Conservation (phyloP, 179 eudicot species). For the Silene coronaria region DNA sequence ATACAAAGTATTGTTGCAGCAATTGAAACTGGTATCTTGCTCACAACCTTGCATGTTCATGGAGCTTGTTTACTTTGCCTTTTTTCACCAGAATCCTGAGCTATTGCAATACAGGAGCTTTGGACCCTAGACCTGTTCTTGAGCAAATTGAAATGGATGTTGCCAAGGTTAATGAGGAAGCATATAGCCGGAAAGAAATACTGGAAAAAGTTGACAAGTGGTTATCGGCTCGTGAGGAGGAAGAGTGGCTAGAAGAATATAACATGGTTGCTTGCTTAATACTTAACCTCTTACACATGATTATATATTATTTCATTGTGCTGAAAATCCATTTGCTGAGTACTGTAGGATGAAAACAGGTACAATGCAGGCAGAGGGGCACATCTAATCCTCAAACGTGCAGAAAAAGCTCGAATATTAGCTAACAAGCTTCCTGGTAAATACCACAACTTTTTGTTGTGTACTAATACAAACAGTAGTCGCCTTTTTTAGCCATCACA, state of each 20-base stretch:
- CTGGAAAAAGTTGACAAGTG: slow-evolving; percentile 91
- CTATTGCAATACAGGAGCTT: slow-evolving; percentile 45
- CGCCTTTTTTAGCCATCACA: slow-evolving; percentile 43
- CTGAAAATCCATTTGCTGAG: slow-evolving; percentile 5
- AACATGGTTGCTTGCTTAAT: slow-evolving; percentile 46
- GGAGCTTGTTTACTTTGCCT: slow-evolving; percentile 1
- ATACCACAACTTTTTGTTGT: slow-evolving; percentile 2
- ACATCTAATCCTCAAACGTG: slow-evolving; percentile 88
- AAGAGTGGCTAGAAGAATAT: slow-evolving; percentile 97
- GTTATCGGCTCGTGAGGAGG: slow-evolving; percentile 93
- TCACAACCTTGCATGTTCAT: not conserved
- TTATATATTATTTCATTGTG: not conserved
- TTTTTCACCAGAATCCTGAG: slow-evolving; percentile 11
- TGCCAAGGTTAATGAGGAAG: slow-evolving; percentile 84
- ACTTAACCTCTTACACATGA: not conserved
- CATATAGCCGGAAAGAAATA: slow-evolving; percentile 83
- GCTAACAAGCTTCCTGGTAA: slow-evolving; percentile 56
- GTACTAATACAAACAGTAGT: slow-evolving; percentile 65
- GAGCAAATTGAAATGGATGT: slow-evolving; percentile 77
- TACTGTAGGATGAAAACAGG: slow-evolving; percentile 79
- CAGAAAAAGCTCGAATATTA: slow-evolving; percentile 89
- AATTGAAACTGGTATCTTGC: slow-evolving; percentile 61
- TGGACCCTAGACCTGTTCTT: slow-evolving; percentile 66
- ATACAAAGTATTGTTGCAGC: slow-evolving; percentile 56
- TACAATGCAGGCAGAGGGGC: slow-evolving; percentile 95